These are phyloP conservation scores for Geotrichum phurueaensis DNA, from an alignment of 1,139 yeast species.

Conservation along the genomic window DNA sequence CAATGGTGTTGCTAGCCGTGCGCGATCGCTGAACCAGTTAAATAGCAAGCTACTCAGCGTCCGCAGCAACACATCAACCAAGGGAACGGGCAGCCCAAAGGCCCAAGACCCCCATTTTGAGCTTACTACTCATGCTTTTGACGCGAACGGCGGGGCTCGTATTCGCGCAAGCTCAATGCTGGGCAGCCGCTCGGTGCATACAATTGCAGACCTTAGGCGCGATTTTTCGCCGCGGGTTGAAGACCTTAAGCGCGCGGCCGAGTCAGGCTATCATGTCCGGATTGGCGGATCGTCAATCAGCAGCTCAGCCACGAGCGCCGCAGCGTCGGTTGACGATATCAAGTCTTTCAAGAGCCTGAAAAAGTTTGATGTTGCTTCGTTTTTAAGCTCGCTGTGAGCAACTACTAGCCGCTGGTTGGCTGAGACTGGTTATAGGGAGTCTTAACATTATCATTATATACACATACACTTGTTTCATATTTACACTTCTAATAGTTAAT, in stretches of 20 bases:
- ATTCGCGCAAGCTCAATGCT: constrained; percentile 1
- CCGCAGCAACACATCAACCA: neutral
- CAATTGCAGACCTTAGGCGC: constrained; percentile 8
- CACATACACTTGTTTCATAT: neutral
- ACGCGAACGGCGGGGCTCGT: neutral
- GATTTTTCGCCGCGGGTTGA: constrained; percentile 22
- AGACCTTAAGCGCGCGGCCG: constrained; percentile 27
- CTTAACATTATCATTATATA: neutral
- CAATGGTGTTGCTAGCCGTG: constrained; percentile 7
- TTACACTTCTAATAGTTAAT: neutral
- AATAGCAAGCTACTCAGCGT: constrained; percentile 11
- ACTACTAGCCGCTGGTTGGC: neutral
- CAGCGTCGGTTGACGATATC: neutral
- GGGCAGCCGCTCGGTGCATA: constrained; percentile 8
- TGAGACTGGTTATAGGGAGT: neutral
- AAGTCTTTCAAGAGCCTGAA: neutral
- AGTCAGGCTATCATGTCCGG: constrained; percentile 3
- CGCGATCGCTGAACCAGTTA: constrained; percentile 24
- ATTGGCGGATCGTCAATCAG: neutral
- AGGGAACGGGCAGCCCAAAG: neutral
- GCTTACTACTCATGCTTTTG: neutral
- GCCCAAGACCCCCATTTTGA: neutral
- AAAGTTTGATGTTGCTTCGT: neutral
- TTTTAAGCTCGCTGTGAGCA: neutral
- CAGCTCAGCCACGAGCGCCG: neutral